phyloP scores from a whole-genome alignment of 1,284 basidiomycete genomes.

The Schizophyllum commune region DNA sequence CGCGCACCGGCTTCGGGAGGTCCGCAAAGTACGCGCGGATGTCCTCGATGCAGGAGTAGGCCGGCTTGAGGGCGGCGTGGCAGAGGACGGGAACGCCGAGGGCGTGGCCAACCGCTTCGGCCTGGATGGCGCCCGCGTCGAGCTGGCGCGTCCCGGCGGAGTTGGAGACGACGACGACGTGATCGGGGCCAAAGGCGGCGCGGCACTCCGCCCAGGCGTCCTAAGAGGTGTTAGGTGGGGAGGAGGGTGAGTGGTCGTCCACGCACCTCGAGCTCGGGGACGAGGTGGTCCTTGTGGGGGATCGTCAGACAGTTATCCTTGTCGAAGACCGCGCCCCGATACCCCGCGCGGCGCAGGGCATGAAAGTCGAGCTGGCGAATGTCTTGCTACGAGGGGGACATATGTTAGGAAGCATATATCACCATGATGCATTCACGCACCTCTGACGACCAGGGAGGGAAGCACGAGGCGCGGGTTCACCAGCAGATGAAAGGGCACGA shows the following conservation, averaged over 20 bases:
- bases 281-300: conserved; percentile 65
- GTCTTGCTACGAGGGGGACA: conserved; percentile 48
- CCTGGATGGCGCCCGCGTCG: conserved; percentile 80
- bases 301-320: conserved; percentile 94
- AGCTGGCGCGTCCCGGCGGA: conserved; percentile 72
- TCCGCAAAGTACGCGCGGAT: conserved; percentile 63
- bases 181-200: conserved; percentile 65
- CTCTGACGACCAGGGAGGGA: conserved; percentile 67
- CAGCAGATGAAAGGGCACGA: conserved; percentile 70
- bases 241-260: neutral
- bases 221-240: conserved; percentile 27
- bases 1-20: conserved; percentile 40
- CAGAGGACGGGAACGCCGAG: conserved; percentile 79
- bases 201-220: conserved; percentile 75
- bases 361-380: conserved; percentile 84
- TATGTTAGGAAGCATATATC: conserved; percentile 10
- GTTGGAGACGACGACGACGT: conserved; percentile 90
- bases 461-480: conserved; percentile 68
- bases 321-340: conserved; percentile 87
- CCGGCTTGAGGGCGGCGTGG: conserved; percentile 73
- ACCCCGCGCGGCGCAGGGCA: conserved; percentile 71
- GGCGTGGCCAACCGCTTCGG: conserved; percentile 76
- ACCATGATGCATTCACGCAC: conserved; percentile 33
- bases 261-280: conserved; percentile 63
- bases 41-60: conserved; percentile 61